Base-by-base conservation (phyloP, 257 asterid species). In the Eustoma russellianum region DNA sequence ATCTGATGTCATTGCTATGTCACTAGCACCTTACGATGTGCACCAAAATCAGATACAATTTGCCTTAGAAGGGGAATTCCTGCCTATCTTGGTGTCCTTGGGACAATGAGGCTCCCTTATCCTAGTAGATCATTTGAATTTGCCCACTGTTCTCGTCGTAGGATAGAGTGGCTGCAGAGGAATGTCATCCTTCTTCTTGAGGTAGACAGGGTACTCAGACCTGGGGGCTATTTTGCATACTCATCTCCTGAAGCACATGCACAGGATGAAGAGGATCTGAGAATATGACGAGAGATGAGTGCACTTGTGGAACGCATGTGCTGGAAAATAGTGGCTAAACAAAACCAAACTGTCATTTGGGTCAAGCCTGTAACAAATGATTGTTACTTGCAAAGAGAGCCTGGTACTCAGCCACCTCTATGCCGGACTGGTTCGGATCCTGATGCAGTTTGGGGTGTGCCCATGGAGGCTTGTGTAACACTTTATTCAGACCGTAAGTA, bases 21-120 rank as follows among this genome's bases (percentile, higher is more conserved):
- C 97, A 17, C 68, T 89, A 49, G 97, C 97, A 34, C 97, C 97
- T 1, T 85, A 89, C 14, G 97, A 89, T 50, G 97, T 86, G 65
- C 97, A 89, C 71, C 94, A 89, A 67, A 89, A 89, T 68, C 97
- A 89, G 67, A 89, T 89, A 73, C 97, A 89, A 65, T 89, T 89
- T 74, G 97, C 97, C 30, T 61, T 89, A 60, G 97, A 89, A 70
- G 97, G 76, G 97, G 97, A 59, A 86, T 89, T 52, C 97, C 97
- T 38, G 97, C 97, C 44, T 83, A 73, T 72, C 90, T 89, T 46
- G 97, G 97, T 67, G 95, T 89, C 74, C 94, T 89, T 66, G 97
- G 97, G 66, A 89, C 97, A 48, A 89, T 76, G 78, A 76, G 97
- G 68, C 93, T 86, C 62, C 97, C 97, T 55, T 89, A 89, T 59